Base-by-base conservation (phyloP, 2,329 filamentous ascomycete genomes). In the Coleophoma crateriformis region DNA sequence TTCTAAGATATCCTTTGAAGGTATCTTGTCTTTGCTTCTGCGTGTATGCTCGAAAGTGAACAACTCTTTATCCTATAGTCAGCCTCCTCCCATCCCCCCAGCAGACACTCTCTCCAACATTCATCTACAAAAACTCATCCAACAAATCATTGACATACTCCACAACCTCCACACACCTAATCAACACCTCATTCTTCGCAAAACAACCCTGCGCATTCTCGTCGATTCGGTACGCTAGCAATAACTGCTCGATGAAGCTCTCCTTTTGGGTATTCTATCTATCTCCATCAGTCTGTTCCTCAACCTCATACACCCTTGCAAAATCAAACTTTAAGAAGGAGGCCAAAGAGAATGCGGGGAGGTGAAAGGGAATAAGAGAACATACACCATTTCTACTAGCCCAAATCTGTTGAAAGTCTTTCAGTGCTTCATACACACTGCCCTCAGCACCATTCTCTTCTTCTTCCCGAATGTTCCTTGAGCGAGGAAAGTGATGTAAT, bases 201-300 rank as follows among this genome's bases (percentile, higher is more conserved):
- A 64, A 65, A 52, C 63, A 66, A 3, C 52, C 48, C 13, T 58
- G 41, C 15, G 22, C 41, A 19, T 40, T 10, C 27, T 27, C 27
- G 27, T 27, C 27, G 60, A 8, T 48, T 41, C 19, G 35, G 44
- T 55, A 63, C 64, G 19, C 63, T 46, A 15, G 20, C 49, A 48
- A 65, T 39, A 64, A 61, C 50, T 66, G 64, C 51, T 66, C 63
- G 32, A 66, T 65, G 40, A 66, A 66, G 32, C 56, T 60, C 19
- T 57, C 40, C n/a, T 65, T 43, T 47, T 64, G 62, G 27, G 47
- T 51, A 42, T 66, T 66, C 64, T 66, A 22, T 20, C 4, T 15
- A 6, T 12, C 19, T 15, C 17, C 10, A 37, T 19, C 19, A 47
- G 7, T 22, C 43, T 46, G 14, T 32, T 12, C 4, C 10, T 44